Evolutionary conservation across 163 green algal genomes (phyloP).

Genomic region (Scenedesmus sp.): DNA sequence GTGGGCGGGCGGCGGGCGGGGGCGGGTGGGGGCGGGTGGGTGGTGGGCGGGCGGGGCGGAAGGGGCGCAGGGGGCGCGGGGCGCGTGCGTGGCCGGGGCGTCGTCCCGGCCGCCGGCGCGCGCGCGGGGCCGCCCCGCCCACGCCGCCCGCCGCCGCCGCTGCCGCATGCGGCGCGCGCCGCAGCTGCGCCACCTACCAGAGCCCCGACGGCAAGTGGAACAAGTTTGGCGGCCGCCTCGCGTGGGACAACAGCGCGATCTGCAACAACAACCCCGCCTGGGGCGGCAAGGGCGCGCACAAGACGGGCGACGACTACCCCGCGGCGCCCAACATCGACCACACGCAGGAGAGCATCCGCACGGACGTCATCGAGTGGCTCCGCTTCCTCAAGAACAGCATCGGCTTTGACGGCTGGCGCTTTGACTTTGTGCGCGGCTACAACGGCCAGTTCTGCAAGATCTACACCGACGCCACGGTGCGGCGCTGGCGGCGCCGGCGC

Average conservation of each 20-base stretch:
- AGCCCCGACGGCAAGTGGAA: constrained; percentile 88
- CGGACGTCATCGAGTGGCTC: constrained; percentile 88
- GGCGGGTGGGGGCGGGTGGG: no score
- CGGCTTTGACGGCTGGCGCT: constrained; percentile 92
- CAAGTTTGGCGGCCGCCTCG: constrained; percentile 90
- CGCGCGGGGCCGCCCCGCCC: no score
- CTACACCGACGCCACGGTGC: constrained; percentile 88
- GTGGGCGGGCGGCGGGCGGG: no score
- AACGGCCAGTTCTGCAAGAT: constrained; percentile 78
- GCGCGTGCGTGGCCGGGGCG: no score
- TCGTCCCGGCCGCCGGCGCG: no score
- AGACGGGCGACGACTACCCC: constrained; percentile 86
- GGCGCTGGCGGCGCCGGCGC: no score
- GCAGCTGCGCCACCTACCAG: constrained; percentile 65
- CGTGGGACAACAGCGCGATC: constrained; percentile 92
- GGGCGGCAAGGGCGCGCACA: constrained; percentile 80
- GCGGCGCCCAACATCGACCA: constrained; percentile 95
- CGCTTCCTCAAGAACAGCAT: constrained; percentile 85
- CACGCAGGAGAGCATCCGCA: constrained; percentile 56
- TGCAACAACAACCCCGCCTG: constrained; percentile 90
- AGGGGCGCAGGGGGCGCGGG: no score
- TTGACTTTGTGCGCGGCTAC: constrained; percentile 95
- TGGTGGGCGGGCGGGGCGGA: no score
- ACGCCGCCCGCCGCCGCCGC: no score
- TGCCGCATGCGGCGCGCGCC: no score